Evolutionary conservation across 352 stramenopile genomes (phyloP).

Genomic region (Hyaloperonospora brassicae): DNA sequence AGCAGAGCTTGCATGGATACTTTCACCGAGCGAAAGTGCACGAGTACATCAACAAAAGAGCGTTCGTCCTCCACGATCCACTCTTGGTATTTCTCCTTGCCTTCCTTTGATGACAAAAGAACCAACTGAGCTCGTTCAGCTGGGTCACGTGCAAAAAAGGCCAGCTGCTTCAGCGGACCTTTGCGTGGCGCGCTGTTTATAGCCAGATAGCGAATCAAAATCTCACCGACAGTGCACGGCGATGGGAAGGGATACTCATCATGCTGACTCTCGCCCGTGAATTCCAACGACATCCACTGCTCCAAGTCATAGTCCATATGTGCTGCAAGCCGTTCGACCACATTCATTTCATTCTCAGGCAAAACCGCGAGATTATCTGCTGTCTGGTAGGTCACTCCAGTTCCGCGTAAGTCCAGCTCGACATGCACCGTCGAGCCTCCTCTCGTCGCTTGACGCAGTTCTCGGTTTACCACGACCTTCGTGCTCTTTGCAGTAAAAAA

Average conservation of each 20-base stretch:
- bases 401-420: slow-evolving; percentile 82
- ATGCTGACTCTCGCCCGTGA: slow-evolving; percentile 35
- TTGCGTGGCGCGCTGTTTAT: slow-evolving; percentile 89
- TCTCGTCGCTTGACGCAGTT: slow-evolving; percentile 80
- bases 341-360: slow-evolving; percentile 74
- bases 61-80: slow-evolving; percentile 89
- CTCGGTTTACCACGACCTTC: slow-evolving; percentile 82
- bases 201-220: slow-evolving; percentile 90
- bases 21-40: slow-evolving; percentile 58
- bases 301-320: slow-evolving; percentile 88
- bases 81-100: slow-evolving; percentile 90
- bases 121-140: slow-evolving; percentile 49
- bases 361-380: slow-evolving; percentile 92
- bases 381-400: slow-evolving; percentile 85
- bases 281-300: slow-evolving; percentile 76
- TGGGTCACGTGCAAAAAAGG: slow-evolving; percentile 58
- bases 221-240: slow-evolving; percentile 88
- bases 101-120: slow-evolving; percentile 71
- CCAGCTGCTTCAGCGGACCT: slow-evolving; percentile 70
- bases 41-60: slow-evolving; percentile 88
- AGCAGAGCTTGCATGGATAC: slow-evolving; percentile 80
- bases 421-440: slow-evolving; percentile 86
- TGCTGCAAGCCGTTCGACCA: slow-evolving; percentile 81
- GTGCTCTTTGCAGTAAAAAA: slow-evolving; percentile 84
- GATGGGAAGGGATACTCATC: slow-evolving; percentile 89